A percentile compares a stretch with the other conserved stretches of the same genome.
phyloP scores from a whole-genome alignment of 1,284 basidiomycete genomes.

The Puccinia horiana region DNA sequence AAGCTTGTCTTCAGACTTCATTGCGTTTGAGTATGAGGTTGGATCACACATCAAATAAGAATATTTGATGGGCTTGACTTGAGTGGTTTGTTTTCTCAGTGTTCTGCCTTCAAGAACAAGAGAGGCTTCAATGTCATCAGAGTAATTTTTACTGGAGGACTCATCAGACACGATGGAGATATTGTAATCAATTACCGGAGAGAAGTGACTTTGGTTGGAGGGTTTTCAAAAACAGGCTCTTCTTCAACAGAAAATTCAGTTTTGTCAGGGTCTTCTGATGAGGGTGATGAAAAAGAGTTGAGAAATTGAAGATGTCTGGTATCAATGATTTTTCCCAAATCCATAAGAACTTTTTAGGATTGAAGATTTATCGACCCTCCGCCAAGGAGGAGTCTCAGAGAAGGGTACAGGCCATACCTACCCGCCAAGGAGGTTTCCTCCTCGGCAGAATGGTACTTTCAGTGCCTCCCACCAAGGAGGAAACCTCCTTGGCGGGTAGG shows the following conservation, averaged over 20 bases:
- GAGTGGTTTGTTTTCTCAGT: neutral
- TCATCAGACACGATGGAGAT: no score
- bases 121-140: neutral
- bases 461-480: no score
- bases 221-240: no score
- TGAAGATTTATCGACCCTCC: neutral
- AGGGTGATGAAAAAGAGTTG: no score
- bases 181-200: no score
- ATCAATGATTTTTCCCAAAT: neutral
- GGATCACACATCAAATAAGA: neutral
- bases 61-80: conserved; percentile 7
- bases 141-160: neutral
- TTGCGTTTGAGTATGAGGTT: neutral
- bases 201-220: no score
- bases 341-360: neutral
- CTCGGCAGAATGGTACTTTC: no score
- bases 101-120: neutral
- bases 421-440: no score
- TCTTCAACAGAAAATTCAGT: neutral
- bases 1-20: neutral
- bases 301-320: neutral
- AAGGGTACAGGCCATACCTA: no score
- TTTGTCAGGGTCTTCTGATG: no score
- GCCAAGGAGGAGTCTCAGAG: no score
- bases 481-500: no score